Evolutionary conservation across 2,329 filamentous ascomycete species (phyloP).

Genomic region (Pezicula radicicola): DNA sequence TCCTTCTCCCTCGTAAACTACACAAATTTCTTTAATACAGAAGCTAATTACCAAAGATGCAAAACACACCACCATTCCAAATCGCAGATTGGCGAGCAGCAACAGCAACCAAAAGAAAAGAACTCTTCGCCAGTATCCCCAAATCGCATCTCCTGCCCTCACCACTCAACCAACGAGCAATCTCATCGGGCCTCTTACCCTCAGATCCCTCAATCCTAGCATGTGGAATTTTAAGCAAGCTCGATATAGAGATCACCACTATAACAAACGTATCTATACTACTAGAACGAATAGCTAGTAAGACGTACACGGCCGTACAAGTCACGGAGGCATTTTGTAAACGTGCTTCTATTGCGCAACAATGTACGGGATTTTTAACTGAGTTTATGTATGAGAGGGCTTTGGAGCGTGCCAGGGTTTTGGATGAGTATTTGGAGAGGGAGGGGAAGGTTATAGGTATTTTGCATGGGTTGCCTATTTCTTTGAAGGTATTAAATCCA

Average conservation of each 20-base stretch:
- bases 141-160: background rate
- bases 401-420: background rate
- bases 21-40: too few relatives aligned
- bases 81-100: background rate
- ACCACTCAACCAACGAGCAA: background rate
- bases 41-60: too few relatives aligned
- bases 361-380: background rate
- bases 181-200: background rate
- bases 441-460: background rate
- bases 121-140: background rate
- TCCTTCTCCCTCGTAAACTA: too few relatives aligned
- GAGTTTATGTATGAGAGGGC: background rate
- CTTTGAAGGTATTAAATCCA: background rate
- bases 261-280: background rate
- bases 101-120: background rate
- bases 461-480: background rate
- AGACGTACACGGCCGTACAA: background rate
- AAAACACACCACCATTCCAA: too few relatives aligned
- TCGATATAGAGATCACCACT: conserved; percentile 1
- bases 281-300: background rate
- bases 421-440: background rate
- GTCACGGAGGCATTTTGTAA: conserved; percentile 1
- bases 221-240: background rate
- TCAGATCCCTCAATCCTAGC: background rate
- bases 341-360: conserved; percentile 3